Evolutionary conservation across 176 grass and related monocot genomes (phyloP).

Genomic region (Musa troglodytarum): DNA sequence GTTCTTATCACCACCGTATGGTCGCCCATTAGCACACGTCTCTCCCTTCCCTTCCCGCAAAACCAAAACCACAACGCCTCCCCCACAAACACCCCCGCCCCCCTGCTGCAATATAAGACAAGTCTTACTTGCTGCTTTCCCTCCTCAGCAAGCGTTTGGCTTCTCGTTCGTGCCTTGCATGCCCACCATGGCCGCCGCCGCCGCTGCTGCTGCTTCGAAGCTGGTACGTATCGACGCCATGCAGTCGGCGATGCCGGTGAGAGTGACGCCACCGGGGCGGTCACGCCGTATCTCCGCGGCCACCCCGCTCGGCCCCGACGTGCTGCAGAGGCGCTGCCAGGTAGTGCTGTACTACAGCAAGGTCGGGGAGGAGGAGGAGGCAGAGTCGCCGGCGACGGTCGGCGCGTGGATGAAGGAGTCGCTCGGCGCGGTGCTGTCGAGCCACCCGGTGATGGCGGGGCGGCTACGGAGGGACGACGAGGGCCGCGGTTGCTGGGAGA

Average conservation of each 20-base stretch:
- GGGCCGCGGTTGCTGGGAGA: conserved; percentile 54
- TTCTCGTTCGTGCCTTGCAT: no score
- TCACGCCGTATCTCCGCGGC: conserved; percentile 39
- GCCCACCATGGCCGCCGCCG: background rate
- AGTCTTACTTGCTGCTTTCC: no score
- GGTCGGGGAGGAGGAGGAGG: background rate
- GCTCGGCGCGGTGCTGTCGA: conserved; percentile 40
- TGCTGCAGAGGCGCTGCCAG: conserved; percentile 41
- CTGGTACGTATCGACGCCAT: conserved; percentile 49
- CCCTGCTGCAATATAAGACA: no score
- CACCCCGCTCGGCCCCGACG: conserved; percentile 8
- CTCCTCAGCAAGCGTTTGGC: no score
- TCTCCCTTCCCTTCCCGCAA: no score
- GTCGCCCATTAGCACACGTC: no score
- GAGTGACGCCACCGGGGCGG: conserved; percentile 8
- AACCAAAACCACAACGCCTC: no score
- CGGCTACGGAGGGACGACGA: conserved; percentile 43
- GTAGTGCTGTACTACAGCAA: conserved; percentile 54
- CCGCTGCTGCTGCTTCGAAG: conserved; percentile 2
- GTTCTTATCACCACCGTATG: no score
- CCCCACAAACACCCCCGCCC: no score
- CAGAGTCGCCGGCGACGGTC: conserved; percentile 29
- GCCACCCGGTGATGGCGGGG: conserved; percentile 56
- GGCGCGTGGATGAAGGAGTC: conserved; percentile 58
- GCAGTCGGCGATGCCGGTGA: conserved; percentile 42